A percentile compares a stretch with the other conserved stretches of the same genome.
These are phyloP conservation scores for Scedosporium apiospermum DNA, from an alignment of 2,329 filamentous ascomycete species.

Conservation along the genomic window DNA sequence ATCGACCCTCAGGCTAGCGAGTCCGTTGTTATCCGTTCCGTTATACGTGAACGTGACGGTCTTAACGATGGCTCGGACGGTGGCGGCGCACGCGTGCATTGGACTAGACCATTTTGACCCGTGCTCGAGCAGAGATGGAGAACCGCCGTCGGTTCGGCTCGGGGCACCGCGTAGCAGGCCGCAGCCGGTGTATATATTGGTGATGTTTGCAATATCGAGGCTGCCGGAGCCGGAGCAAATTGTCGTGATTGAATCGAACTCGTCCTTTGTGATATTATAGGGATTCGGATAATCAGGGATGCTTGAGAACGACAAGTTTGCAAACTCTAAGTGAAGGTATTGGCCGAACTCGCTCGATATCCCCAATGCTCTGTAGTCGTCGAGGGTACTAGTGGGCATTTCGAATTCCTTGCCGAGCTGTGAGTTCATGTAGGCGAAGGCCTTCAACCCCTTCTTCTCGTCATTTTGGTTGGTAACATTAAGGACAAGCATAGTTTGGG, in stretches of 20 bases:
- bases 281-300: conserved; percentile 18
- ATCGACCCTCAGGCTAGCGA: conserved; percentile 23
- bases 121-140: conserved; percentile 25
- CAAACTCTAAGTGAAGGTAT: conserved; percentile 2
- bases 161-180: conserved; percentile 30
- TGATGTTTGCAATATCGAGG: conserved; percentile 27
- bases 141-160: conserved; percentile 21
- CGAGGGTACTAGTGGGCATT: conserved; percentile 7
- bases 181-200: conserved; percentile 28
- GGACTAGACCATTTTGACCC: conserved; percentile 30
- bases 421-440: conserved; percentile 28
- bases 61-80: conserved; percentile 33
- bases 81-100: conserved; percentile 32
- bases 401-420: conserved; percentile 23
- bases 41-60: conserved; percentile 33
- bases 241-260: conserved; percentile 17
- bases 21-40: conserved; percentile 16
- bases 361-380: conserved; percentile 3
- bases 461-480: conserved; percentile 25
- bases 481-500: conserved; percentile 25
- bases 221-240: conserved; percentile 15
- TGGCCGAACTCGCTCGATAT: conserved; percentile 1
- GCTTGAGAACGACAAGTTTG: not conserved
- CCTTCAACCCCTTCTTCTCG: not conserved
- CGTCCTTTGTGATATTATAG: conserved; percentile 15